Base-by-base conservation (phyloP, 306 rosid genomes). In the Cicer bijugum region DNA sequence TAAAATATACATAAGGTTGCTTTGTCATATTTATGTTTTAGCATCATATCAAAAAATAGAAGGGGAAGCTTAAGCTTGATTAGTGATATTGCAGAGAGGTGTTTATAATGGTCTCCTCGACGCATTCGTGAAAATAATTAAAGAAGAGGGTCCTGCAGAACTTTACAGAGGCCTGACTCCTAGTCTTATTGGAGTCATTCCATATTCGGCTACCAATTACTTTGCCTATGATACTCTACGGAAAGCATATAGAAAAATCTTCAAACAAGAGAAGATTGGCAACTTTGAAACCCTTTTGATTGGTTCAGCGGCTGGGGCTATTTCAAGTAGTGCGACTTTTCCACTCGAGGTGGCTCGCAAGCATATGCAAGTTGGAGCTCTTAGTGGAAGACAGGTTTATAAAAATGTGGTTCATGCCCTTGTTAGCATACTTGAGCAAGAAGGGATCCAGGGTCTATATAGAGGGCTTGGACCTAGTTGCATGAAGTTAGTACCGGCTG, bases 311-410 rank as follows among this genome's bases (percentile, higher is more conserved):
- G 97, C 99, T 0, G 97, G 97, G 64, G 99, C 99, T 62, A 74
- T 95, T 73, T 95, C 97, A 33, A 95, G 99, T 16, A 87, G 78
- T 11, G 96, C 97, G 0, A 95, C 99, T 7, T 95, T 91, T 87
- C 99, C 99, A 1, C 93, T 95, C 0, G 97, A 95, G 88, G 99
- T 95, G 23, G 97, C 93, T 74, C 97, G 99, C 77, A 94, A 94
- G 86, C 99, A 94, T 23, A 94, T 94, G 99, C 99, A 95, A 81
- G 97, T 88, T 2, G 97, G 97, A 17, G 91, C 97, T 55, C 79
- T 91, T 3, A 84, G 93, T 82, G 97, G 97, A 81, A 86, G 96
- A 52, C 96, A 85, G 78, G 87, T 92, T 8, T 90, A 95, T 82
- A 88, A 79, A 75, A 76, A 91, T 75, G 89, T 95, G 63, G 20